A percentile compares a stretch with the other conserved stretches of the same genome.
phyloP scores from a whole-genome alignment of 176 grass and related monocot species.

The Miscanthus lutarioriparius region DNA sequence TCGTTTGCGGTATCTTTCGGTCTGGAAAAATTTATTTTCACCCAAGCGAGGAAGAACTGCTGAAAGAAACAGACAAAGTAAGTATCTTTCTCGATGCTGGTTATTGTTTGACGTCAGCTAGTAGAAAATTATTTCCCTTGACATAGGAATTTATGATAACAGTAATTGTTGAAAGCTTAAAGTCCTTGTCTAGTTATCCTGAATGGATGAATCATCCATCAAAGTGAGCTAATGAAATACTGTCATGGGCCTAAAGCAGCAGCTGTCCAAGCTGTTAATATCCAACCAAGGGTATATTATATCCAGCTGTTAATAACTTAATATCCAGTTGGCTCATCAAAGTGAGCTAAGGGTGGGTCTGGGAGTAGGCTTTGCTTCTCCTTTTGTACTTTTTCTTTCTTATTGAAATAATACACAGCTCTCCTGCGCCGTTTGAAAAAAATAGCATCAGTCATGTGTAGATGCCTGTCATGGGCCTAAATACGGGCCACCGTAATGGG shows the following conservation, averaged over 20 bases:
- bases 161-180: conserved; percentile 10
- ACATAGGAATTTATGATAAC: conserved; percentile 13
- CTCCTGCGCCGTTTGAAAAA: neutral
- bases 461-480: neutral
- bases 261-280: neutral
- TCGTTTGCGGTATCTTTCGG: conserved; percentile 89
- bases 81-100: conserved; percentile 28
- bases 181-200: neutral
- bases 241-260: neutral
- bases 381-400: neutral
- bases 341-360: neutral
- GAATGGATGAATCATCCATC: conserved; percentile 17
- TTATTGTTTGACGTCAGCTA: conserved; percentile 11
- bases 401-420: neutral
- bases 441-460: conserved; percentile 14
- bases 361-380: neutral
- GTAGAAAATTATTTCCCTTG: conserved; percentile 14
- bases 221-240: conserved; percentile 20
- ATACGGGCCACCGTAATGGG: neutral
- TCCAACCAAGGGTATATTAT: neutral
- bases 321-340: neutral
- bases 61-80: conserved; percentile 93
- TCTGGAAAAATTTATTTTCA: conserved; percentile 84
- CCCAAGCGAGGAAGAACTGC: conserved; percentile 71
- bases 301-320: neutral